Evolutionary conservation across 768 basidiomycete genomes (phyloP), one percentile per base, ranked within the genome.

Genomic region (Suillus plorans): DNA sequence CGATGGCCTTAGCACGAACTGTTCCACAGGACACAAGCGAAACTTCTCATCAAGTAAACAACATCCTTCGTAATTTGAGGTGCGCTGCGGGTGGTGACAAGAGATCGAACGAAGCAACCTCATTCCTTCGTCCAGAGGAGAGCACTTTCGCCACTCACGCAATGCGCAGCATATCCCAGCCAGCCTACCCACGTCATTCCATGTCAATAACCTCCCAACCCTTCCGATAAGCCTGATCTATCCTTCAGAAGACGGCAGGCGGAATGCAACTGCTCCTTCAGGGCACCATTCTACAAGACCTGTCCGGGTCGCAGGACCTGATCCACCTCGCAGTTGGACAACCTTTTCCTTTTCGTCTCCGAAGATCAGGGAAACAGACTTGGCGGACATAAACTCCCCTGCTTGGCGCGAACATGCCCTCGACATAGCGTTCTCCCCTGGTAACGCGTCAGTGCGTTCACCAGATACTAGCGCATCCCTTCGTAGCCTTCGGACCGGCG

Each of bases 141-240:
- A 92, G 72, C 87, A 91, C 50, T 90, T 88, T 64, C 82, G 89
- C 61, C 90, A 84, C 66, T 69, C 77, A 42, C 87, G 85, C 64
- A 92, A 92, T 71, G 67, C 84, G 7, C 80, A 71, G 63, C 70
- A 75, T 36, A 71, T 69, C 34, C 66, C 69, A 7, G 68, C 68
- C 8, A 67, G 59, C 63, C 47, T 60, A 57, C 63, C 67, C 25
- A 72, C 64, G 65, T 72, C 65, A 66, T 65, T 65, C 31, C 67
- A 68, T 63, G 62, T 68, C 53, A 72, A 80, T 66, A 82, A 80
- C 69, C 72, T 78, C 39, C 84, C 83, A 14, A 82, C 82, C 3
- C 76, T 87, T 9, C 83, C 84, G 12, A 69, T 76, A 62, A 76
- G 78, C 65, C 77, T 84, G 65, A 78, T 81, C 45, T 79, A 75